phyloP scores from a whole-genome alignment of 2,329 filamentous ascomycete species.

The Fusarium tuaranense region DNA sequence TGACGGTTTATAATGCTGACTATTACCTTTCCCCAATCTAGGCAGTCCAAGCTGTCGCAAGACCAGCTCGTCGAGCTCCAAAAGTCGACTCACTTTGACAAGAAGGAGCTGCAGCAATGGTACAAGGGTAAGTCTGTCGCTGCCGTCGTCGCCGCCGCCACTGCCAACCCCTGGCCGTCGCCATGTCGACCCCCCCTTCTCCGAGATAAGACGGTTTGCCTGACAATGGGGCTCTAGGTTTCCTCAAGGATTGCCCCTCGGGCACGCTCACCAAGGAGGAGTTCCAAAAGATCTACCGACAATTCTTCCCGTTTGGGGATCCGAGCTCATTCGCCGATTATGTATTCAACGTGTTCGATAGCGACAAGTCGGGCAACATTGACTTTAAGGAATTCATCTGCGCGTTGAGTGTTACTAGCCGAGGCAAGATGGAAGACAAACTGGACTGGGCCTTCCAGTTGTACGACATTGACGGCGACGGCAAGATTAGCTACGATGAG shows the following conservation, averaged over 20 bases:
- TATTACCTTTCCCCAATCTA: conserved; percentile 52
- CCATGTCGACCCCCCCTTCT: background rate
- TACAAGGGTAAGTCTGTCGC: conserved; percentile 83
- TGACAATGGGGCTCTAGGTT: conserved; percentile 68
- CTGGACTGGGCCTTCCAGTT: conserved; percentile 99
- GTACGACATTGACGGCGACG: conserved; percentile 98
- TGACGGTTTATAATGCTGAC: conserved; percentile 38
- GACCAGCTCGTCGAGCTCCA: conserved; percentile 96
- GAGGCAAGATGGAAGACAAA: conserved; percentile 99
- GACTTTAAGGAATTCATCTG: conserved; percentile 99
- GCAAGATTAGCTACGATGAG: conserved; percentile 98
- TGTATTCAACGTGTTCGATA: conserved; percentile 99
- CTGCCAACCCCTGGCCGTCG: background rate
- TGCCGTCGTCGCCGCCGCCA: background rate
- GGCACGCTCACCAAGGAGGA: conserved; percentile 98
- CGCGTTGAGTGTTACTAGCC: conserved; percentile 94
- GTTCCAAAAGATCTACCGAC: conserved; percentile 99
- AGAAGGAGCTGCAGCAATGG: conserved; percentile 99
- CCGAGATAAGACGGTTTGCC: conserved; percentile 2
- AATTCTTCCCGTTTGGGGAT: conserved; percentile 99
- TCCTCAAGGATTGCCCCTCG: conserved; percentile 97
- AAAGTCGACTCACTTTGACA: conserved; percentile 98
- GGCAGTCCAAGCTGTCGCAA: conserved; percentile 98
- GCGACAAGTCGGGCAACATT: conserved; percentile 96
- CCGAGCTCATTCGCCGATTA: conserved; percentile 98